These are phyloP conservation scores for Podospora conica DNA, from an alignment of 495 filamentous ascomycete species.

Conservation along the genomic window DNA sequence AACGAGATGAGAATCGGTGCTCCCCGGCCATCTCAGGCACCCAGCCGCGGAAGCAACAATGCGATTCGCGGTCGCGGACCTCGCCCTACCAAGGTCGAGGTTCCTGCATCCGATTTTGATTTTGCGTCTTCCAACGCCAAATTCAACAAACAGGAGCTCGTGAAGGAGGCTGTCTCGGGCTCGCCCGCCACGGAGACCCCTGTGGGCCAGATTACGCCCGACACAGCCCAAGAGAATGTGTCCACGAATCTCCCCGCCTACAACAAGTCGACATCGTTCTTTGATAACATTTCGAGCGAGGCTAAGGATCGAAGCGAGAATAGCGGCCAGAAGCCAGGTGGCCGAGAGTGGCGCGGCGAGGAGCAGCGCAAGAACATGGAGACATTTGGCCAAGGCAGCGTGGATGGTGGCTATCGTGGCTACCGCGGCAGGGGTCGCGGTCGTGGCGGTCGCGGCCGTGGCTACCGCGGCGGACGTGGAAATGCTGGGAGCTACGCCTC, in stretches of 20 bases:
- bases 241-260: slow-evolving; percentile 51
- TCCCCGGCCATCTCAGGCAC: slow-evolving; percentile 34
- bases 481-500: not conserved
- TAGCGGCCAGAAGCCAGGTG: slow-evolving; percentile 57
- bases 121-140: slow-evolving; percentile 90
- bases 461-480: slow-evolving; percentile 42
- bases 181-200: slow-evolving; percentile 57
- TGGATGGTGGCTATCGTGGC: slow-evolving; percentile 76
- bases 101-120: slow-evolving; percentile 86
- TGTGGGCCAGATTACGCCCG: slow-evolving; percentile 25
- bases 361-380: slow-evolving; percentile 95
- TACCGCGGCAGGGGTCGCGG: slow-evolving; percentile 66
- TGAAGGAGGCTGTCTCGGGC: slow-evolving; percentile 84
- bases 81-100: slow-evolving; percentile 65
- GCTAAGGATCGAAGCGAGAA: slow-evolving; percentile 81
- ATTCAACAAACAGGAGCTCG: slow-evolving; percentile 95
- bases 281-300: slow-evolving; percentile 96
- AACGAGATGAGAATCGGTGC: slow-evolving; percentile 77
- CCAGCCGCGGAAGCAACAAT: slow-evolving; percentile 28
- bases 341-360: slow-evolving; percentile 87
- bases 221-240: slow-evolving; percentile 31
- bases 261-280: slow-evolving; percentile 82
- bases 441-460: slow-evolving; percentile 53
- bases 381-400: slow-evolving; percentile 96
- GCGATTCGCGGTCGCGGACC: slow-evolving; percentile 50